These are phyloP conservation scores for Mycena chlorophos DNA, from an alignment of 768 basidiomycete genomes.

Conservation along the genomic window DNA sequence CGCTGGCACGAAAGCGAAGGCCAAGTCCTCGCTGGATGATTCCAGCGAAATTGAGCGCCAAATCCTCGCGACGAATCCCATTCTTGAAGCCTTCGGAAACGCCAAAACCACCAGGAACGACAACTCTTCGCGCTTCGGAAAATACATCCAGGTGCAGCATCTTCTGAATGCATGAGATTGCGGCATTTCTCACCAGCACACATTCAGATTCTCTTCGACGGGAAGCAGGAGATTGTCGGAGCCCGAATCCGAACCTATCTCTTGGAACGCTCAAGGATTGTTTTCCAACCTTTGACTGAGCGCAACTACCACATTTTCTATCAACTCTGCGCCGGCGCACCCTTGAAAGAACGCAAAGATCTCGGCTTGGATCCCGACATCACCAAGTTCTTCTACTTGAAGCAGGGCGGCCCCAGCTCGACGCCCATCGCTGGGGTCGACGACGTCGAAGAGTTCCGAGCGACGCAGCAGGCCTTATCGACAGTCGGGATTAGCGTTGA, in stretches of 20 bases:
- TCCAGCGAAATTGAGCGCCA: conserved; percentile 95
- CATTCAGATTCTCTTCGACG: conserved; percentile 90
- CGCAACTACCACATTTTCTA: conserved; percentile 99
- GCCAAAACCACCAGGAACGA: conserved; percentile 99
- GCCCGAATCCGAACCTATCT: conserved; percentile 99
- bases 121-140: conserved; percentile 98
- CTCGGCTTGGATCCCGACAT: conserved; percentile 86
- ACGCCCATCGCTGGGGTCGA: conserved; percentile 91
- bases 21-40: conserved; percentile 76
- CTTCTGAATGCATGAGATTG: too few relatives aligned
- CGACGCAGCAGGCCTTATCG: conserved; percentile 91
- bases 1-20: conserved; percentile 57
- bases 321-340: conserved; percentile 96
- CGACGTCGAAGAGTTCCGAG: conserved; percentile 92
- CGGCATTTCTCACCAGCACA: conserved; percentile 12
- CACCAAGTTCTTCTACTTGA: conserved; percentile 87
- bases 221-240: conserved; percentile 93
- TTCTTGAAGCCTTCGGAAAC: conserved; percentile 98
- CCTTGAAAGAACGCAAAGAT: conserved; percentile 92
- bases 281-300: conserved; percentile 95
- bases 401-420: conserved; percentile 87
- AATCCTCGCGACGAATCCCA: conserved; percentile 98
- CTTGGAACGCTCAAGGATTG: conserved; percentile 93
- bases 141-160: conserved; percentile 96
- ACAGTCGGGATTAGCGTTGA: conserved; percentile 98